Conservation (phyloP, 108 stramenopile species). For the Asterionellopsis glacialis region DNA sequence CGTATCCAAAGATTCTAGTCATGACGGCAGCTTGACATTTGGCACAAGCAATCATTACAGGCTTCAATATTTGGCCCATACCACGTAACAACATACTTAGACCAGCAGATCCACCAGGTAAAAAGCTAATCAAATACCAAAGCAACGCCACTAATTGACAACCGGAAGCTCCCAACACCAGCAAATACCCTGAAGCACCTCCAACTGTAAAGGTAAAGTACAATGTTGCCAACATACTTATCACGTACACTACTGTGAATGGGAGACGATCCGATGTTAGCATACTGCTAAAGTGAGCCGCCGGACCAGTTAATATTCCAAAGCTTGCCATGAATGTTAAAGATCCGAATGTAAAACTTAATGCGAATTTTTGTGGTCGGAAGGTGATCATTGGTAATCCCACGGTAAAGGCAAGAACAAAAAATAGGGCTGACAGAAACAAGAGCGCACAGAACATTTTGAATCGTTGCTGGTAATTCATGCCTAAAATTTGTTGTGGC, state of each 20-base stretch:
- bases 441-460: conserved; percentile 77
- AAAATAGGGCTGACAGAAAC: conserved; percentile 80
- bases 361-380: conserved; percentile 92
- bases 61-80: conserved; percentile 66
- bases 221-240: conserved; percentile 70
- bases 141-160: conserved; percentile 71
- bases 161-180: conserved; percentile 61
- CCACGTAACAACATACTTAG: conserved; percentile 60
- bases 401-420: conserved; percentile 87
- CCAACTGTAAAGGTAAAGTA: conserved; percentile 76
- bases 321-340: conserved; percentile 89
- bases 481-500: conserved; percentile 82
- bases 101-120: conserved; percentile 84
- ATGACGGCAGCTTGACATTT: conserved; percentile 63
- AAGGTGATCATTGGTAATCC: conserved; percentile 83
- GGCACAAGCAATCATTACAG: conserved; percentile 58
- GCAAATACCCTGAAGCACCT: conserved; percentile 68
- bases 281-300: conserved; percentile 75
- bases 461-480: conserved; percentile 85
- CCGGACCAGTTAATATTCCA: conserved; percentile 83
- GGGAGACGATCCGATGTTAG: conserved; percentile 58
- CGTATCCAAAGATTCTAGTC: conserved; percentile 4
- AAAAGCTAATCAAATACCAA: conserved; percentile 87
- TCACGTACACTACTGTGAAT: conserved; percentile 77
- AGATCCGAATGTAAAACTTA: conserved; percentile 90